Percentiles rank a stretch among this genome's conserved stretches.
Conservation (phyloP, 2,329 filamentous ascomycete genomes). For the Trematosphaeria pertusa region DNA sequence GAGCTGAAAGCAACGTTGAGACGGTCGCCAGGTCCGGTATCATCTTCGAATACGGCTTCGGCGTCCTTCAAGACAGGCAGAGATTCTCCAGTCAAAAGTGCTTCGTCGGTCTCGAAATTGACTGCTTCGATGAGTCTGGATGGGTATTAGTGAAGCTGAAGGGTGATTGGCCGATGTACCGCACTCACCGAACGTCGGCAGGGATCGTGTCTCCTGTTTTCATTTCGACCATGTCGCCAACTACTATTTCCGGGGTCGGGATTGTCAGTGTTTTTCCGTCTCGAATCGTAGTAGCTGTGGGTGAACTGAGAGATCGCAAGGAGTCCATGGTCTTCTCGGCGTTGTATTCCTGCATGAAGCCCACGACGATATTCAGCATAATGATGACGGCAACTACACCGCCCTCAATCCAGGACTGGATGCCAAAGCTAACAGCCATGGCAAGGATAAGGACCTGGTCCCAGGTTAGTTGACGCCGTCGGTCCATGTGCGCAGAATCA, state of each 20-base stretch:
- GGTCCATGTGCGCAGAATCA: background rate
- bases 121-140: conserved; percentile 64
- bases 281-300: conserved; percentile 57
- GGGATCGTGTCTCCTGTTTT: conserved; percentile 73
- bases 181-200: conserved; percentile 65
- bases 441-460: conserved; percentile 52
- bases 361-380: conserved; percentile 53
- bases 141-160: background rate
- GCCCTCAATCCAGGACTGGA: conserved; percentile 56
- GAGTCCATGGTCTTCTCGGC: conserved; percentile 60
- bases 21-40: conserved; percentile 70
- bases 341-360: conserved; percentile 56
- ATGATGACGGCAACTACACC: conserved; percentile 57
- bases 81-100: conserved; percentile 74
- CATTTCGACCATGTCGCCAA: conserved; percentile 70
- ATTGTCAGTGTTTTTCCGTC: conserved; percentile 61
- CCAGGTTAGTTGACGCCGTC: background rate
- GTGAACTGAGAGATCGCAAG: conserved; percentile 54
- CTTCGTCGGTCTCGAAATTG: conserved; percentile 79
- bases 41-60: conserved; percentile 58
- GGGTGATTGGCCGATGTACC: no score
- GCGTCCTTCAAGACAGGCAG: conserved; percentile 70
- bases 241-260: conserved; percentile 66
- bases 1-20: conserved; percentile 74
- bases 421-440: conserved; percentile 57